Evolutionary conservation across 768 basidiomycete species (phyloP), one percentile per base, ranked within the genome.

Genomic region (Lactarius quietus): DNA sequence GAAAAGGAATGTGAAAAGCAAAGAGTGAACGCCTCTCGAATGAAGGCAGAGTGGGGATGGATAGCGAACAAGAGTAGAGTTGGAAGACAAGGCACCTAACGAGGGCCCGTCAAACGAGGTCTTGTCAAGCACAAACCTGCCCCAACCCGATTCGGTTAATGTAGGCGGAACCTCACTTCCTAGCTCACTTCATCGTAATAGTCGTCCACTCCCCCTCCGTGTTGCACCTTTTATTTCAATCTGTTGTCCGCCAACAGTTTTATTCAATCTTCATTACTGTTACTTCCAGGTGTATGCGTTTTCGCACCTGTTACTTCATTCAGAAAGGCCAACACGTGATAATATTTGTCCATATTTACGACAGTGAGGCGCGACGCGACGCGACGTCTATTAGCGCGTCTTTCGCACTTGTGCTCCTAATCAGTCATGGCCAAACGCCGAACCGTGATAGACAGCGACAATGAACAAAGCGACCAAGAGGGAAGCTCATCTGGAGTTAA

Each of bases 341-440:
- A 23, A 17, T 61, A n/a, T 51, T 51, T 51, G 48, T 26, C 14
- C 14, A 15, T 51, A 17, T 51, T 48, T 51, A 17, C 6, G n/a
- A 23, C n/a, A 12, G 6, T 26, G 12, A 58, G 15, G 57, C 59
- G 45, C 39, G 51, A 39, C 59, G 53, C 26, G 57, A 48, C 63
- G 63, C 48, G 58, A n/a, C n/a, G 45, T 43, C 38, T 41, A 28
- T 8, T 18, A 15, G 29, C 52, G 45, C 59, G 57, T 41, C 54
- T 20, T 52, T 33, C 43, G 7, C 43, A 35, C 43, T 23, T 38
- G 7, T 15, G 26, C 38, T 28, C 57, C 6, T 4, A 51, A 51
- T 51, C 26, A 36, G 29, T 38, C 57, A 66, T 68, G 62, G 53
- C 51, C 45, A 71, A 71, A 45, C 69, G 70, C 39, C 60, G 69